Evolutionary conservation across 106 monocot species (phyloP), one percentile per base, ranked within the genome.

Genomic region (Xerophyta viscosa): DNA sequence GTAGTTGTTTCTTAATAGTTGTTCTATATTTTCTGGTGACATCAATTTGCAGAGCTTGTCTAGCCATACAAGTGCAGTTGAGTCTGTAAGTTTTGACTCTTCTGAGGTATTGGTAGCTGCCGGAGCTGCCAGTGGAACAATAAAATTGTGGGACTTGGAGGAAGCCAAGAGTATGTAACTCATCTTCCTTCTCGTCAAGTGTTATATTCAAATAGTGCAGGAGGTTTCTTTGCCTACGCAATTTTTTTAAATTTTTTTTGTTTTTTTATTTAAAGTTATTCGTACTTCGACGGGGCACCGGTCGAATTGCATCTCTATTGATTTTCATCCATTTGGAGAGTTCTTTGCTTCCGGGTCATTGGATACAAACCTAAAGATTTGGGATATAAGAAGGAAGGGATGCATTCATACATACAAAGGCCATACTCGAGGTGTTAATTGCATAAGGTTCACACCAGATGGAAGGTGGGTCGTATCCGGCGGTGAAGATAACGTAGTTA

Each of bases 401-500:
- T 94, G 94, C 67, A 94, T 94, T 55, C 94, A 88, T 31, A 94
- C 94, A n/a, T 94, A 94, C 58, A 94, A 94, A 56, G 94, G 94
- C 14, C 94, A 94, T 46, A 84, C 81, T 1, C 72, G 89, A 67
- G 85, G 89, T 4, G 89, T 98, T 23, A 82, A 85, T 82, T 73
- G 79, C 29, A 82, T 98, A 58, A 85, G 78, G 54, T 98, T 98
- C 66, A 89, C 96, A 19, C 96, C 94, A 53, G 94, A 96, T 48
- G 96, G 89, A 24, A 81, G 89, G 21, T 98, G 96, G 96, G 82
- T 98, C 60, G 96, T 98, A 33, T 98, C 96, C 25, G 96, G 89
- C 29, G 89, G 96, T 13, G 85, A 89, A 50, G 96, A 89, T 46
- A 85, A 82, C 54, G 48, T 65, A 7, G 89, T 89, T 11, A 98